Evolutionary conservation across 2,329 filamentous ascomycete species (phyloP).

Genomic region (Hortaea werneckii): DNA sequence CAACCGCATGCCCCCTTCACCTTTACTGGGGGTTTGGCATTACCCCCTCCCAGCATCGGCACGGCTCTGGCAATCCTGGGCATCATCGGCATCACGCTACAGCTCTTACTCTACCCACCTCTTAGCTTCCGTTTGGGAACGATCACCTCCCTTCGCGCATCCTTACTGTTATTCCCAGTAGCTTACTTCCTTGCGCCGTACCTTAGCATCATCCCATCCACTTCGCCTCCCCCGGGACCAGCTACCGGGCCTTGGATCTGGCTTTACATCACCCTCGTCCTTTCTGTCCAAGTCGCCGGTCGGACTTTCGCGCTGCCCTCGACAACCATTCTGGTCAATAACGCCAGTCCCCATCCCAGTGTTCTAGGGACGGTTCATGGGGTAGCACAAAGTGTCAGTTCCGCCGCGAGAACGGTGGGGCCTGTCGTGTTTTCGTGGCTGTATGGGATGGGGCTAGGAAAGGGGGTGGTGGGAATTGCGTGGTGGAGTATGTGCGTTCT

Average conservation of each 20-base stretch:
- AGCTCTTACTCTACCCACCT: constrained; percentile 37
- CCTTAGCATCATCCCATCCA: constrained; percentile 33
- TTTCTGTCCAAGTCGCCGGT: constrained; percentile 36
- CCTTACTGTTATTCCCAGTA: constrained; percentile 35
- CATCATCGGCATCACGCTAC: constrained; percentile 36
- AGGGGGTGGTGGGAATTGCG: constrained; percentile 44
- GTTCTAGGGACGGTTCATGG: constrained; percentile 51
- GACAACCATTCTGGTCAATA: constrained; percentile 51
- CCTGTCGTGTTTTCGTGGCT: constrained; percentile 44
- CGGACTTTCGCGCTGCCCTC: constrained; percentile 46
- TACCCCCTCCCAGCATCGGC: constrained; percentile 39
- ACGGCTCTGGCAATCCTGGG: constrained; percentile 39
- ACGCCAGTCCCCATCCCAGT: constrained; percentile 46
- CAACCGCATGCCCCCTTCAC: constrained; percentile 31
- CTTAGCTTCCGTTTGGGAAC: constrained; percentile 34
- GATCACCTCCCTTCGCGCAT: constrained; percentile 30
- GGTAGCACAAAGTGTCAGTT: constrained; percentile 46
- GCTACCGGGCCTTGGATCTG: constrained; percentile 33
- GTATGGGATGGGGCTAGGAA: constrained; percentile 41
- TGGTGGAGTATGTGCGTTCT: constrained; percentile 49
- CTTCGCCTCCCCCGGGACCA: constrained; percentile 27
- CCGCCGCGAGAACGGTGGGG: constrained; percentile 45
- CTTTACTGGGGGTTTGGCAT: constrained; percentile 40
- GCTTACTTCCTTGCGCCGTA: constrained; percentile 36
- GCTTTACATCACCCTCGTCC: constrained; percentile 31